A percentile compares a stretch with the other conserved stretches of the same genome.
Evolutionary conservation across 805 yeast species (phyloP).

Genomic region (Candida railenensis): DNA sequence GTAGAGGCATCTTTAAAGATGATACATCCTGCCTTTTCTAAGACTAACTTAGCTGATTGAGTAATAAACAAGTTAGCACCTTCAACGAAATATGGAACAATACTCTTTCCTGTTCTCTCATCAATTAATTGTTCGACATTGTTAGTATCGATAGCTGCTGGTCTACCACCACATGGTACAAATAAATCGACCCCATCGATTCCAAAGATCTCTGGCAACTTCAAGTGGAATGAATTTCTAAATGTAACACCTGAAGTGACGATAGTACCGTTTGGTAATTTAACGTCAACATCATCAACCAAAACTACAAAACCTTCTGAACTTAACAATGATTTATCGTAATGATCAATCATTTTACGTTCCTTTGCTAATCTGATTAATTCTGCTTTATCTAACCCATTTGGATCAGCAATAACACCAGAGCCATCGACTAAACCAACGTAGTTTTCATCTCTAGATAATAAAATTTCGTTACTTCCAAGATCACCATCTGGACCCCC

Average conservation of each 20-base stretch:
- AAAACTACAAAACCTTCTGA: conserved; percentile 76
- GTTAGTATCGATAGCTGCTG: conserved; percentile 88
- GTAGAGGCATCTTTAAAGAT: conserved; percentile 95
- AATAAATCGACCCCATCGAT: conserved; percentile 70
- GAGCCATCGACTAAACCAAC: conserved; percentile 93
- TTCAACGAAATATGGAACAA: conserved; percentile 88
- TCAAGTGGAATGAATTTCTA: conserved; percentile 87
- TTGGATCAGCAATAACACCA: conserved; percentile 90
- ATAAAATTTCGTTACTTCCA: conserved; percentile 91
- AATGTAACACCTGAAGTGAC: conserved; percentile 84
- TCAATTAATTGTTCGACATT: conserved; percentile 75
- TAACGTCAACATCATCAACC: conserved; percentile 80
- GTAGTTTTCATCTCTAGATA: conserved; percentile 80
- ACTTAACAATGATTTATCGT: conserved; percentile 65
- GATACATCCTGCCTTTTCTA: conserved; percentile 84
- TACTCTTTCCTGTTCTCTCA: conserved; percentile 68
- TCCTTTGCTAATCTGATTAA: conserved; percentile 72
- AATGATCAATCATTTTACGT: conserved; percentile 72
- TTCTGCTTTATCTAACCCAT: conserved; percentile 82
- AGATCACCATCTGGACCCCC: conserved; percentile 99
- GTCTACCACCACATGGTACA: conserved; percentile 99
- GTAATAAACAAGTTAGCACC: conserved; percentile 97
- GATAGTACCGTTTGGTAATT: conserved; percentile 71
- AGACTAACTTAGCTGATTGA: conserved; percentile 83
- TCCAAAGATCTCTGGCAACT: conserved; percentile 61